These are phyloP conservation scores for Stagonosporopsis cucurbitacearum DNA, from an alignment of 2,329 filamentous ascomycete genomes.

Conservation along the genomic window DNA sequence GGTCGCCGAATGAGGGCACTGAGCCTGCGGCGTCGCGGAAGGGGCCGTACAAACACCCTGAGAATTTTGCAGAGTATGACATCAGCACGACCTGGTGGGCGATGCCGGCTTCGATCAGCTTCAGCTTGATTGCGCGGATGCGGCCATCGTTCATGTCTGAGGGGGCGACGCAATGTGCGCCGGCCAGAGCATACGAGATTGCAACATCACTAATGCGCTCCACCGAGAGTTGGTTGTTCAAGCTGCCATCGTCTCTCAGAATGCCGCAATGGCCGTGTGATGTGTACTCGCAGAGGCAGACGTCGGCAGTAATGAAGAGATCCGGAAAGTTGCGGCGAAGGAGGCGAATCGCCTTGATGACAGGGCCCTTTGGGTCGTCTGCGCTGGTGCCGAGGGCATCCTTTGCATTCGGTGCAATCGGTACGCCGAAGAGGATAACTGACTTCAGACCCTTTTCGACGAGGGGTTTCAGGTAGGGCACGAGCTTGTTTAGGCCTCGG, in stretches of 20 bases:
- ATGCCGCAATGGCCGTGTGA: constrained; percentile 98
- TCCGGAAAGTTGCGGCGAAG: constrained; percentile 85
- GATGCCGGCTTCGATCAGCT: constrained; percentile 93
- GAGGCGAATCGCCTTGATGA: constrained; percentile 84
- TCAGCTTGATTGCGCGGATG: constrained; percentile 96
- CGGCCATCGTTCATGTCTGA: constrained; percentile 99
- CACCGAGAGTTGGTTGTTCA: constrained; percentile 93
- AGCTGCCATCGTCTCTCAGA: constrained; percentile 84
- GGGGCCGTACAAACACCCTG: constrained; percentile 92
- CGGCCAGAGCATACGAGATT: constrained; percentile 93
- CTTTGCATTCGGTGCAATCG: constrained; percentile 79
- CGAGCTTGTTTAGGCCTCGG: constrained; percentile 83
- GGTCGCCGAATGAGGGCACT: constrained; percentile 87
- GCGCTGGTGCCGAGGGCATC: constrained; percentile 90
- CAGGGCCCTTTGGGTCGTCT: constrained; percentile 90
- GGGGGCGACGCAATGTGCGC: constrained; percentile 94
- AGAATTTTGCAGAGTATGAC: constrained; percentile 99
- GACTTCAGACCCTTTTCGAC: constrained; percentile 88
- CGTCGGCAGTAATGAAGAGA: constrained; percentile 89
- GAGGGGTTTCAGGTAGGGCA: constrained; percentile 84
- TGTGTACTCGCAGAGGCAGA: constrained; percentile 98
- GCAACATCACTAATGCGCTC: constrained; percentile 97
- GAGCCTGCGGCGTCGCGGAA: constrained; percentile 97
- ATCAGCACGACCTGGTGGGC: constrained; percentile 91
- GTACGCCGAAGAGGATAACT: constrained; percentile 95